Evolutionary conservation across 371 early-diverging fungal genomes (phyloP), one percentile per base, ranked within the genome.

Genomic region (Apophysomyces elegans): DNA sequence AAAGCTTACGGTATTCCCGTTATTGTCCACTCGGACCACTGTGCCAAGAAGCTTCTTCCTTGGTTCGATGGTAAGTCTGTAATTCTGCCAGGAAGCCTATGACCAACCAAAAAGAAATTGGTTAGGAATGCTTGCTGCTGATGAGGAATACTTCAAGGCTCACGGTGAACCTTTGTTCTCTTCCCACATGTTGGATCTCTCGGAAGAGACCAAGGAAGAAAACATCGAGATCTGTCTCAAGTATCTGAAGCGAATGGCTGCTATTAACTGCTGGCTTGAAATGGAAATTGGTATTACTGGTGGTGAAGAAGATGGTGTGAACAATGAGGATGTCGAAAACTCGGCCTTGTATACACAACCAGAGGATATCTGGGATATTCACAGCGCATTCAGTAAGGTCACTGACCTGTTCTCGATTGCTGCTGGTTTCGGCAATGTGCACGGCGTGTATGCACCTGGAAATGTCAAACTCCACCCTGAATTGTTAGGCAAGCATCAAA

Each of bases 211-310:
- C 83, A 93, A 93, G 85, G 93, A 92, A 72, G 92, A 94, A 74
- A 96, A 96, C 89, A 95, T 96, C 66, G 86, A 86, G 66, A 91
- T 78, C 68, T 94, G 94, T 76, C 81, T 90, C 74, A 87, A 92
- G 86, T 96, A 96, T 84, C 83, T 96, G 72, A 80, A 91, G 84
- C 91, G 95, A 66, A 93, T 94, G 91, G 90, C 92, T 32, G 83
- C 88, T 62, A 92, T 95, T 74, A 84, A 88, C 73, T 88, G 89
- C 68, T 84, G 89, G 70, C 86, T 96, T 67, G 96, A 96, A 82
- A 96, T 96, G 94, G 96, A 96, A 86, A 95, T 96, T 63, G 96
- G 96, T 80, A 93, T 95, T 81, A 95, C 95, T 37, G 96, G 96
- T 76, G 95, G 95, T 70, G 96, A 95, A 81, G 95, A 95, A 83